A percentile compares a stretch with the other conserved stretches of the same genome.
Conservation (phyloP, 164 flowering plant species). For the Vitis cinerea region DNA sequence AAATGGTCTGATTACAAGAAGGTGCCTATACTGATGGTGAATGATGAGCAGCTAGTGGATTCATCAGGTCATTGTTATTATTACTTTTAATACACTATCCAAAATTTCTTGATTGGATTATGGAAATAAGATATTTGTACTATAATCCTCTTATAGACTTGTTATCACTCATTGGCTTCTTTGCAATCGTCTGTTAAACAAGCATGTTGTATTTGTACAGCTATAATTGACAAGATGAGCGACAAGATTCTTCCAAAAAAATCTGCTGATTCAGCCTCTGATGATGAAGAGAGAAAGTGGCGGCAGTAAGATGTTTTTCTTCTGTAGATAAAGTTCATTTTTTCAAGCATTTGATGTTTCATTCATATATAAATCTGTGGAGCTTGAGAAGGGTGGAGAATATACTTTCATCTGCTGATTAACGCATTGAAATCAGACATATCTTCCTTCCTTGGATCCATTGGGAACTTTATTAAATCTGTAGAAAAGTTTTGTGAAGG, state of each 20-base stretch:
- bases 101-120: background rate
- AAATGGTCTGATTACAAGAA: constrained; percentile 96
- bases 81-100: background rate
- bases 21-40: constrained; percentile 84
- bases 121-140: background rate
- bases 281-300: constrained; percentile 83
- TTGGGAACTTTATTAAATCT: no score
- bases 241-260: constrained; percentile 40
- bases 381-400: no score
- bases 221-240: constrained; percentile 59
- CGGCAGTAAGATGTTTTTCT: constrained; percentile 43
- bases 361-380: no score
- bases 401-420: no score
- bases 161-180: background rate
- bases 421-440: no score
- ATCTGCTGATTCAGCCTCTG: constrained; percentile 11
- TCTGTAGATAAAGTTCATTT: background rate
- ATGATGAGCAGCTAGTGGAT: constrained; percentile 79
- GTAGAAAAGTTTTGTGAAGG: no score
- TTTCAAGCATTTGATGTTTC: no score
- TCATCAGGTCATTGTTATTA: constrained; percentile 68
- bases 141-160: background rate
- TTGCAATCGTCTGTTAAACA: background rate
- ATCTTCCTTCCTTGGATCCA: no score
- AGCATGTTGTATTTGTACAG: constrained; percentile 32